Evolutionary conservation across 23 red algal genomes (phyloP).

Genomic region (Cyanidium caldarium): DNA sequence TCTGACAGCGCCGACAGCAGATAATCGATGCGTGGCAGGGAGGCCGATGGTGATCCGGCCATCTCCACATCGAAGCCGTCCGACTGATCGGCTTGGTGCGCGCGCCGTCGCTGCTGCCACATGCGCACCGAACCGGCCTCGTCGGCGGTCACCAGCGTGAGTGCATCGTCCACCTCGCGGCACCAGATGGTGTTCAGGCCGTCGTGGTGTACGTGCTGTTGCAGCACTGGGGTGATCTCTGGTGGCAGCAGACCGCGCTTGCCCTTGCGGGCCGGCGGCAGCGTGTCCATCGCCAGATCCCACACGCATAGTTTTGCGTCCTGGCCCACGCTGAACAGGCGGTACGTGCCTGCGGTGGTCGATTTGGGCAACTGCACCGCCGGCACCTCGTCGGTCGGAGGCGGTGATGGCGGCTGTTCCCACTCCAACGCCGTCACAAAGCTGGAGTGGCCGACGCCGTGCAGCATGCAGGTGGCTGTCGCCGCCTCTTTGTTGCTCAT

Average conservation of each 20-base stretch:
- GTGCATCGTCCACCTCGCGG: neutral
- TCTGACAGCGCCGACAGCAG: too few species aligned
- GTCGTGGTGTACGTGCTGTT: neutral
- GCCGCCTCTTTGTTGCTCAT: neutral
- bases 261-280: conserved; percentile 3
- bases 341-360: conserved; percentile 26
- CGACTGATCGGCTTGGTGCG: neutral
- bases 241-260: neutral
- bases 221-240: neutral
- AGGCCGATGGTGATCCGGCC: neutral
- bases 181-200: neutral
- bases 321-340: conserved; percentile 59
- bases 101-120: neutral
- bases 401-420: conserved; percentile 30
- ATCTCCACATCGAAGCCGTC: neutral
- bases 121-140: neutral
- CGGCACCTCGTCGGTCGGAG: too few species aligned
- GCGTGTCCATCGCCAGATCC: conserved; percentile 58
- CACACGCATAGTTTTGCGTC: conserved; percentile 81
- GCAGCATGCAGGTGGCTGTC: conserved; percentile 28
- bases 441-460: conserved; percentile 43
- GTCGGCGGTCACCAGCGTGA: neutral
- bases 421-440: conserved; percentile 58
- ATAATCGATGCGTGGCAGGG: neutral
- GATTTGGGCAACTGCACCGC: neutral